A percentile compares a stretch with the other conserved stretches of the same genome.
Evolutionary conservation across 2,329 filamentous ascomycete genomes (phyloP).

Genomic region (Epicoccum nigrum): DNA sequence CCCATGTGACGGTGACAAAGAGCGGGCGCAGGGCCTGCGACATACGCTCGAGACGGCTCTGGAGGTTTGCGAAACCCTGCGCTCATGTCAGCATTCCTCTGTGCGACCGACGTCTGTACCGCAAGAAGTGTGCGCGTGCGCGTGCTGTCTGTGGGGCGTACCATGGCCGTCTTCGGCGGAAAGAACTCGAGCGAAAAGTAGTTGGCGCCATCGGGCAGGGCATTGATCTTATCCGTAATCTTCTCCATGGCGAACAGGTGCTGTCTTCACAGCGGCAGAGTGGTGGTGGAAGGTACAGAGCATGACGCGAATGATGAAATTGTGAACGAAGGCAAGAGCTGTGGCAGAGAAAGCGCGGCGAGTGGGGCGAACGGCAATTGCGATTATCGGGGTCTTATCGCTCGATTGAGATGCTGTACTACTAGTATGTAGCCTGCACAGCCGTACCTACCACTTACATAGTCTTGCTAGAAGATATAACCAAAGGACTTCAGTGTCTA

Average conservation of each 20-base stretch:
- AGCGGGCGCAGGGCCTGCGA: conserved; percentile 85
- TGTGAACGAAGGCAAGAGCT: conserved; percentile 31
- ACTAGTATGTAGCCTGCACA: too few relatives aligned
- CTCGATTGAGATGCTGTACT: conserved; percentile 14
- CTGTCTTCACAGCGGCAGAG: not conserved
- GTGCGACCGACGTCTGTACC: not conserved
- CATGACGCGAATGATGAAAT: conserved; percentile 36
- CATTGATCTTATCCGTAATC: conserved; percentile 94
- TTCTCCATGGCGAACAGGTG: conserved; percentile 55
- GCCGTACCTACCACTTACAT: too few relatives aligned
- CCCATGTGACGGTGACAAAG: conserved; percentile 98
- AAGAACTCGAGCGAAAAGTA: conserved; percentile 99
- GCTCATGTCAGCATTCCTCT: conserved; percentile 14
- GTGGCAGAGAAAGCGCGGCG: conserved; percentile 25
- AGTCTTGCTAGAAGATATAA: too few relatives aligned
- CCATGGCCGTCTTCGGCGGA: conserved; percentile 93
- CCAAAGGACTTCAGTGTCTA: not conserved
- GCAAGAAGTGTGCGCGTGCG: conserved; percentile 7
- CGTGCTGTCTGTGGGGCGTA: conserved; percentile 50
- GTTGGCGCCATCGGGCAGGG: conserved; percentile 76
- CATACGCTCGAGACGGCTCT: conserved; percentile 94
- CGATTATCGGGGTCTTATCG: conserved; percentile 26
- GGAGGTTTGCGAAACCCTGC: conserved; percentile 86
- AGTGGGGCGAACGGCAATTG: conserved; percentile 34
- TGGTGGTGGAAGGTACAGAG: conserved; percentile 22